These are phyloP conservation scores for Fraxinus excelsior DNA, from an alignment of 257 asterid species.

Conservation along the genomic window DNA sequence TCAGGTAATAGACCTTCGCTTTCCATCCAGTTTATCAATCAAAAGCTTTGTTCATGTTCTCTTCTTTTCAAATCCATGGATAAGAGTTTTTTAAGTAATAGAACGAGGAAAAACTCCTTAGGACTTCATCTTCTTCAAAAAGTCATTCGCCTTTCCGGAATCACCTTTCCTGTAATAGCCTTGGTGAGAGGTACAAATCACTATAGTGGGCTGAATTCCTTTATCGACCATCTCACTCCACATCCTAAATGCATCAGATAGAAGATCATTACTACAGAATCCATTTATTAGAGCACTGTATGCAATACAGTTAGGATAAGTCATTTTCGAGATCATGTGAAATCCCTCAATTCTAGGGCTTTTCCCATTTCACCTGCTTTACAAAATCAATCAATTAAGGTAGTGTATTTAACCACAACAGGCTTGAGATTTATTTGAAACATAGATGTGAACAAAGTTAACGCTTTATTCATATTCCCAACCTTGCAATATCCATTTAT, in stretches of 20 bases:
- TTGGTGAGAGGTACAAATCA: conserved; percentile 63
- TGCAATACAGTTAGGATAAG: conserved; percentile 28
- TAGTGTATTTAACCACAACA: conserved; percentile 62
- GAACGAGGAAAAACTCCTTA: conserved; percentile 23
- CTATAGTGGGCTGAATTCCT: conserved; percentile 51
- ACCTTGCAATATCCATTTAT: no score
- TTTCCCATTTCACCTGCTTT: conserved; percentile 58
- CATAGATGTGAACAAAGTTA: conserved; percentile 51
- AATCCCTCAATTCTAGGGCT: conserved; percentile 51
- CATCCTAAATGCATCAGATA: conserved; percentile 52
- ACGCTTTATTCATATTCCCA: conserved; percentile 54
- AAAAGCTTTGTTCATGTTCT: no score
- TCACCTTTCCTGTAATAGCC: conserved; percentile 68
- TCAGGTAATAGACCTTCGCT: no score
- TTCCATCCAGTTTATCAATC: no score
- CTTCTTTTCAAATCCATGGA: no score
- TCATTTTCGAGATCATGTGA: conserved; percentile 26
- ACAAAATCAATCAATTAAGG: conserved; percentile 58
- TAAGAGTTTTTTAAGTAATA: no score
- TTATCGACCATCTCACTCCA: conserved; percentile 70
- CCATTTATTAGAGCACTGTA: conserved; percentile 69
- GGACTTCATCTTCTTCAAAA: conserved; percentile 52
- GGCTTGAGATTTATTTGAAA: conserved; percentile 53
- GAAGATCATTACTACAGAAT: conserved; percentile 49
- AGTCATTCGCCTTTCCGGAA: conserved; percentile 45